Evolutionary conservation across 192 early-diverging fungal genomes (phyloP), one percentile per base, ranked within the genome.

Genomic region (Phycomyces blakesleeanus): DNA sequence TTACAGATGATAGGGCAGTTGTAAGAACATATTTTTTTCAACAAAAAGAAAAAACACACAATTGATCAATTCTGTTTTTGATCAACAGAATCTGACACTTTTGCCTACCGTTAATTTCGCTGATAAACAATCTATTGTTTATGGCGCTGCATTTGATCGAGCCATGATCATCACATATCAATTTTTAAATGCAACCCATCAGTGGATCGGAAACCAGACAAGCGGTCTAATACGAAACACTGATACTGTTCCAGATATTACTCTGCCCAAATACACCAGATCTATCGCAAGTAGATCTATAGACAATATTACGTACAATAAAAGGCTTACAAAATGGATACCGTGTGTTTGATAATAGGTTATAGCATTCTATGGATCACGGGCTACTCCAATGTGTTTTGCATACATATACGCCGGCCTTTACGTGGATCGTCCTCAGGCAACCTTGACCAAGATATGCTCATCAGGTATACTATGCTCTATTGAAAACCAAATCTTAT

Each of bases 1-100:
- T 73, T 37, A 65, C 67, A 2, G 71, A 73, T 40, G 61, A 73
- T 67, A 27, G 39, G 26, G 54, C 71, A 20, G 42, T 73, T 64
- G 71, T 66, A 67, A 49, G 27, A 9, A 22, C 16, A 22, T 41
- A 22, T 22, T 25, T 0, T 16, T 56, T n/a, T 14, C 39, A 6
- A 38, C 2, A 41, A 3, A 34, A 37, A n/a, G n/a, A n/a, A n/a
- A n/a, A n/a, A n/a, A n/a, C n/a, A n/a, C n/a, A n/a, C n/a, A n/a
- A n/a, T n/a, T n/a, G n/a, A n/a, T n/a, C n/a, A n/a, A 22, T 22
- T n/a, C 38, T 64, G 16, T 54, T 53, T 47, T 24, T 24, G 20
- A 22, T 26, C 26, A 49, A 38, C 51, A 73, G 71, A 73, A 73
- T 22, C 50, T 73, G 37, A 73, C 71, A 0, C 27, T 73, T 15